Evolutionary conservation across 495 filamentous ascomycete species (phyloP).

Genomic region (Penicillium arizonense): DNA sequence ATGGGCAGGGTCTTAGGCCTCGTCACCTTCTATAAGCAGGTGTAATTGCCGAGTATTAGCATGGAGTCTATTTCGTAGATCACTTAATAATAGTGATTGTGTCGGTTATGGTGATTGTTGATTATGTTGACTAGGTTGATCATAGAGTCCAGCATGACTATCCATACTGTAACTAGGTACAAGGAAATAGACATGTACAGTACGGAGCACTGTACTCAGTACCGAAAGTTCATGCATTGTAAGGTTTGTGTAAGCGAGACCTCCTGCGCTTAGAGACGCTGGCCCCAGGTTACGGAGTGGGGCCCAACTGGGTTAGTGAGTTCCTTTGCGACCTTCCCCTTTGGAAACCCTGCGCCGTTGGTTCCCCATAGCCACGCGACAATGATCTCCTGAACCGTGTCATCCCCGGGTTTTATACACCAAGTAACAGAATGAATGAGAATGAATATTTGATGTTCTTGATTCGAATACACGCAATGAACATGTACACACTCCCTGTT

Average conservation of each 20-base stretch:
- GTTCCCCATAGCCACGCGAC: constrained; percentile 12
- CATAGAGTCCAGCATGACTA: too few species aligned
- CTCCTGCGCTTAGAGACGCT: constrained; percentile 27
- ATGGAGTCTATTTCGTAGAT: too few species aligned
- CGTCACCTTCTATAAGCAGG: neutral
- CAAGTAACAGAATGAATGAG: too few species aligned
- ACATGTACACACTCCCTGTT: neutral
- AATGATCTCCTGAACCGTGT: constrained; percentile 13
- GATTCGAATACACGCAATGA: too few species aligned
- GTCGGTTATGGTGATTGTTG: too few species aligned
- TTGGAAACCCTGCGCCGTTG: constrained; percentile 5
- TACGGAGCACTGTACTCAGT: neutral
- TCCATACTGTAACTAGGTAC: too few species aligned
- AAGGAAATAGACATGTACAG: neutral
- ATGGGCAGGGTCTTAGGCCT: constrained; percentile 1
- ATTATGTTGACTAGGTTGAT: too few species aligned
- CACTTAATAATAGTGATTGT: too few species aligned
- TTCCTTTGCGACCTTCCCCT: constrained; percentile 7
- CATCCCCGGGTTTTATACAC: neutral
- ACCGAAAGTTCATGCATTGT: neutral
- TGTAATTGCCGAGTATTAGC: too few species aligned
- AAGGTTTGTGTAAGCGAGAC: constrained; percentile 26
- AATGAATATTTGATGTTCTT: too few species aligned
- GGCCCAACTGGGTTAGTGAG: neutral
- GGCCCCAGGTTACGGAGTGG: constrained; percentile 9